Conservation (phyloP, 208 protist genomes). For the Tritrichomonas foetus region DNA sequence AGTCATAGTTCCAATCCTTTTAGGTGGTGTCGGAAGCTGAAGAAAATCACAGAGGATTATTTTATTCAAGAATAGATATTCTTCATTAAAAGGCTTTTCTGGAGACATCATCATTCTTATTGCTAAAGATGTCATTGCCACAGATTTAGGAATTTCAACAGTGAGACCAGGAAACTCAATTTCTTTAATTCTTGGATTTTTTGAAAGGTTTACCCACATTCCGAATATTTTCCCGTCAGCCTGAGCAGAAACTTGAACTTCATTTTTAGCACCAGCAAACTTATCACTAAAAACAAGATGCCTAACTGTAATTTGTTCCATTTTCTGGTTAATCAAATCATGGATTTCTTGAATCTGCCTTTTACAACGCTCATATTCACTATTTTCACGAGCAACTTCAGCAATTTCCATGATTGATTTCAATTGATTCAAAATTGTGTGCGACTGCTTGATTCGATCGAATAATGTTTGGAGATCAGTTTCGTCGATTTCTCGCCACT, state of each 20-base stretch:
- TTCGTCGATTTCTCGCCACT: neutral
- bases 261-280: neutral
- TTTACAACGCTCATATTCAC: neutral
- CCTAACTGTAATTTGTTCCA: neutral
- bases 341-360: neutral
- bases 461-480: neutral
- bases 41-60: neutral
- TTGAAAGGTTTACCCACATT: slow-evolving; percentile 1
- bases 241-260: neutral
- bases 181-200: slow-evolving; percentile 18
- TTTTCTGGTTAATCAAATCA: neutral
- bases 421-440: neutral
- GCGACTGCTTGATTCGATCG: neutral
- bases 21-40: neutral
- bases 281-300: neutral
- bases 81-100: slow-evolving; percentile 11
- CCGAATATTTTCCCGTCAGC: neutral
- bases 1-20: neutral
- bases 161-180: neutral
- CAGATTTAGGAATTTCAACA: slow-evolving; percentile 21
- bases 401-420: neutral
- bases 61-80: neutral
- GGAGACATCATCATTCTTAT: neutral
- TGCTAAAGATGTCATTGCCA: neutral
- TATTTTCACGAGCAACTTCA: neutral